Evolutionary conservation across 768 basidiomycete species (phyloP), one percentile per base, ranked within the genome.

Genomic region (Mycena belliarum): DNA sequence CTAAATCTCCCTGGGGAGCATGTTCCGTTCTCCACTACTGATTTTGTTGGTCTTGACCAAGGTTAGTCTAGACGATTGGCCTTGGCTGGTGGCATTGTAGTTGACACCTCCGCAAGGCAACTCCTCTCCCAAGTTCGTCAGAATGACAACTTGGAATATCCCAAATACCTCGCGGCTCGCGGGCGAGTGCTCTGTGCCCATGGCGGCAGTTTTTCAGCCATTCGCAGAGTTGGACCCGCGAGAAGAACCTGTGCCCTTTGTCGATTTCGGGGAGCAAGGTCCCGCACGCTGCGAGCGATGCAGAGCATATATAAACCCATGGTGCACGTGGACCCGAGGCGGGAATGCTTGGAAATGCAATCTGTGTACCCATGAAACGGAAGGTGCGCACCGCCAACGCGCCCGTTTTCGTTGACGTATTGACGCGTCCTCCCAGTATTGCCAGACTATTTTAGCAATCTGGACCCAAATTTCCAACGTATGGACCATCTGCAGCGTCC

Each of bases 331-430:
- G 86, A 74, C 82, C 20, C 82, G 88, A 10, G 91, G 91, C 3
- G 97, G 97, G 6, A 80, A 81, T 57, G 84, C 80, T 63, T 99
- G 95, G 93, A 86, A 80, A 65, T 99, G 97, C 70, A 98, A 98
- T 77, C 69, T 99, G 16, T 99, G 97, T 73, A 73, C 77, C 2
- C 82, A 86, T 63, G 84, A 89, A 67, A 93, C 91, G n/a, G 81
- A 85, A 76, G 95, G 96, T 95, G 63, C 64, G 88, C 66, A 53
- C 44, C 25, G 41, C 16, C 52, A 55, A 60, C 33, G 43, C 51
- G 26, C 40, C 32, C 20, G 23, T 23, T 29, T 25, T 6, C 14
- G 35, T 23, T 23, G 53, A 14, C 3, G 5, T 20, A 33, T 44
- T 52, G 7, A 63, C 46, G 29, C 48, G 48, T 43, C 44, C 42